Percentiles rank a stretch among this genome's conserved stretches.
Conservation (phyloP, 139 green algal species). For the Closterium sp. region DNA sequence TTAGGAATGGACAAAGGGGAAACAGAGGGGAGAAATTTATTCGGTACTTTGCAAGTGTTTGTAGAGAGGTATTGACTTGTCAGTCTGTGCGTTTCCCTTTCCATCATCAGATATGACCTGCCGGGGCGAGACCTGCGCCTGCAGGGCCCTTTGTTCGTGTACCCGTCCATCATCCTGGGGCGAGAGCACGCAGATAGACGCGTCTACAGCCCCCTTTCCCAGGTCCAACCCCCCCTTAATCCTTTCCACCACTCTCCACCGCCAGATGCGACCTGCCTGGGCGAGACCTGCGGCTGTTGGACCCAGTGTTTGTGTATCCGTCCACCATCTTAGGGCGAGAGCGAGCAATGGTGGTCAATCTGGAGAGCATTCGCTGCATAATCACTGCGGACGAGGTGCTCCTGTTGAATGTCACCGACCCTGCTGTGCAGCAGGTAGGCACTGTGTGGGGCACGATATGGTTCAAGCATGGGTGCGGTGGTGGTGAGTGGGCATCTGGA, state of each 20-base stretch:
- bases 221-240: background rate
- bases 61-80: too few relatives aligned
- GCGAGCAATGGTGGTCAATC: slow-evolving; percentile 45
- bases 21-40: too few relatives aligned
- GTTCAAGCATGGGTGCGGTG: too few relatives aligned
- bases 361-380: slow-evolving; percentile 44
- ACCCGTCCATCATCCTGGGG: slow-evolving; percentile 15
- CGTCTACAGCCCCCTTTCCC: background rate
- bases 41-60: too few relatives aligned
- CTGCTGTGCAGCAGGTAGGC: background rate
- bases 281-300: slow-evolving; percentile 39
- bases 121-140: slow-evolving; percentile 32
- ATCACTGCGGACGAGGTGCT: slow-evolving; percentile 44
- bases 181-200: background rate
- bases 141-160: slow-evolving; percentile 45
- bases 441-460: background rate
- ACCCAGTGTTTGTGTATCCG: slow-evolving; percentile 48
- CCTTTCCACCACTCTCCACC: background rate
- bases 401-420: slow-evolving; percentile 14
- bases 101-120: slow-evolving; percentile 10
- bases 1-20: background rate
- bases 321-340: slow-evolving; percentile 49
- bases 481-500: slow-evolving; percentile 49
- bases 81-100: too few relatives aligned
- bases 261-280: slow-evolving; percentile 27